Conservation (phyloP, 192 early-diverging fungal genomes). For the Coemansia sp. region DNA sequence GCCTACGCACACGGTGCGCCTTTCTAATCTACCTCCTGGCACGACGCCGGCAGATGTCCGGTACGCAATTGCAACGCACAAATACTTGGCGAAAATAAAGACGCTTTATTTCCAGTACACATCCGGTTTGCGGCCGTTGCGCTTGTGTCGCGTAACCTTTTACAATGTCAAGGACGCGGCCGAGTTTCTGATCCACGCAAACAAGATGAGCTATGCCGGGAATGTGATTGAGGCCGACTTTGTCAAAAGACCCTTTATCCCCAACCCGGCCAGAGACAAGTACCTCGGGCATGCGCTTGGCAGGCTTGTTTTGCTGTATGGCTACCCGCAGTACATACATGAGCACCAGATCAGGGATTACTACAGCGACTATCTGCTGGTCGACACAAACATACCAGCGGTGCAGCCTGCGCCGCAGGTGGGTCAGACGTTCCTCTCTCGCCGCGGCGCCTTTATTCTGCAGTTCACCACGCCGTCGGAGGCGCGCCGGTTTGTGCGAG, state of each 20-base stretch:
- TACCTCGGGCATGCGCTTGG: constrained; percentile 31
- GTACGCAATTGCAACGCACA: constrained; percentile 4
- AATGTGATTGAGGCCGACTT: constrained; percentile 21
- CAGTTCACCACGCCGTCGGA: constrained; percentile 37
- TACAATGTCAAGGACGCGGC: constrained; percentile 23
- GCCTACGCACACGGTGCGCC: constrained; percentile 29
- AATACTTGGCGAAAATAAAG: constrained; percentile 12
- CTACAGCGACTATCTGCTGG: constrained; percentile 35
- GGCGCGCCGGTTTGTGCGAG: constrained; percentile 42
- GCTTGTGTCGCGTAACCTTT: constrained; percentile 31
- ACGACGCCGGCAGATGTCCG: constrained; percentile 29
- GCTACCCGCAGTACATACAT: constrained; percentile 38
- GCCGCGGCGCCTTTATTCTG: constrained; percentile 38
- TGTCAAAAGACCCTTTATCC: constrained; percentile 14
- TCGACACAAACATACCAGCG: constrained; percentile 40
- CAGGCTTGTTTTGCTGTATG: constrained; percentile 39
- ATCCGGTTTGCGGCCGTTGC: constrained; percentile 25
- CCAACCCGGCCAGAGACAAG: constrained; percentile 23
- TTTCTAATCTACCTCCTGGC: constrained; percentile 35
- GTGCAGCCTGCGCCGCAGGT: constrained; percentile 40
- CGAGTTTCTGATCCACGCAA: constrained; percentile 18
- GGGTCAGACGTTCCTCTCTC: constrained; percentile 33
- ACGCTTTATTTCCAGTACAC: constrained; percentile 37
- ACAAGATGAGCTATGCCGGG: constrained; percentile 20
- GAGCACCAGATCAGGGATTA: constrained; percentile 33